Base-by-base conservation (phyloP, 1,139 yeast genomes). In the Debaryomycetaceae sp. region DNA sequence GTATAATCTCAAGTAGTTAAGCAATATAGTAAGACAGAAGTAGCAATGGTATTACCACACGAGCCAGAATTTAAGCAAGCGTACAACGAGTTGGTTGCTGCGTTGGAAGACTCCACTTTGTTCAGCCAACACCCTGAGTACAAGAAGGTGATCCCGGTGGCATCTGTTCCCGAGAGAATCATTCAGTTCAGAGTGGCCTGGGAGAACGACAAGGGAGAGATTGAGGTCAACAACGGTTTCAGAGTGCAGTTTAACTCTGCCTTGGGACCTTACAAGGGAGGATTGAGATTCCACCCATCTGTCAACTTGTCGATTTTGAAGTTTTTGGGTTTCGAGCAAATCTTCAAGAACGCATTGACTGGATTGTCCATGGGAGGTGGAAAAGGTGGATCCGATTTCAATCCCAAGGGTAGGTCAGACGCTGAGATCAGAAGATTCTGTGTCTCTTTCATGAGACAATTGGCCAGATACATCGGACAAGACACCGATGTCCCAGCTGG, bases 61-160 rank as follows among this genome's bases (percentile, higher is more conserved):
- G 98, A 91, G 79, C 98, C 98, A 60, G 98, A 93, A 85, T 93
- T 91, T 76, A 91, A 90, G 76, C 99, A 93, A 81, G 99, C 99
- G 61, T 89, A 86, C 83, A 80, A 87, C 72, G 99, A 93, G 80
- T 83, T 93, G 61, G 81, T 85, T 63, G 76, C 87, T 55, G 93
- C 97, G 52, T 78, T 93, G 62, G 83, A 87, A 72, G 95, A 88
- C 72, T 91, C 98, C 36, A 86, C 96, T 55, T 80, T 93, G 54
- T 93, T 93, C 76, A 76, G 81, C 58, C 80, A 87, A 72, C 83
- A 87, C 66, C 99, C 99, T 60, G 85, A 89, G 67, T 88, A 89
- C 67, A 84, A 87, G 72, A 85, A 84, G 68, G 95, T 89, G 46
- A 80, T 93, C 56, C 91, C 95, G 49, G 91, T 93, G 53, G 88